These are phyloP conservation scores for Iris macrosiphon DNA, from an alignment of 106 monocot genomes.

Conservation along the genomic window DNA sequence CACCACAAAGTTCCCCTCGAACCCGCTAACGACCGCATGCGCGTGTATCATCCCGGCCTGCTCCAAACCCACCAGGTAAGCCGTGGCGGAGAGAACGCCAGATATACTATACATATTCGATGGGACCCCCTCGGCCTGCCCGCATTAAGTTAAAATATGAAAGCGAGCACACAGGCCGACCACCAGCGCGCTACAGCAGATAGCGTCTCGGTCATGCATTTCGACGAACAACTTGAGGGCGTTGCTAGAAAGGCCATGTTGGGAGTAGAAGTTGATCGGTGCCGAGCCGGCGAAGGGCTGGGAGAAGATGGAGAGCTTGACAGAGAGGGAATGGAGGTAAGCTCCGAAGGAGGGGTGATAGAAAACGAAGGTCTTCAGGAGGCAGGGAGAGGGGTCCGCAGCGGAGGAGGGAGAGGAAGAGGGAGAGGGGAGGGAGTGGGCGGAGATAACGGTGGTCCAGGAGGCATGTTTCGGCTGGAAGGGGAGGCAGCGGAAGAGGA, in stretches of 20 bases:
- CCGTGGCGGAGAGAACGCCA: constrained; percentile 33
- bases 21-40: constrained; percentile 32
- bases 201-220: constrained; percentile 36
- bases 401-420: constrained; percentile 15
- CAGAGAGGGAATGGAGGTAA: constrained; percentile 42
- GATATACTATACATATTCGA: constrained; percentile 51
- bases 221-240: constrained; percentile 56
- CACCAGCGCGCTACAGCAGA: constrained; percentile 44
- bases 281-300: constrained; percentile 42
- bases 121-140: constrained; percentile 16
- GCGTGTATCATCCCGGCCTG: constrained; percentile 40
- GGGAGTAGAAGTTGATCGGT: constrained; percentile 29
- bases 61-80: constrained; percentile 37
- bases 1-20: constrained; percentile 22
- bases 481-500: constrained; percentile 37
- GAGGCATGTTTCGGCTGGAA: constrained; percentile 29
- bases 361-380: constrained; percentile 24
- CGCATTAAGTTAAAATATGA: no score
- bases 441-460: constrained; percentile 35
- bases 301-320: constrained; percentile 31
- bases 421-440: constrained; percentile 12
- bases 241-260: not conserved
- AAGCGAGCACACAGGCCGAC: no score
- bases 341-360: not conserved
- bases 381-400: constrained; percentile 24